Conservation (phyloP, 2,329 filamentous ascomycete species). For the Fusarium oxysporum region DNA sequence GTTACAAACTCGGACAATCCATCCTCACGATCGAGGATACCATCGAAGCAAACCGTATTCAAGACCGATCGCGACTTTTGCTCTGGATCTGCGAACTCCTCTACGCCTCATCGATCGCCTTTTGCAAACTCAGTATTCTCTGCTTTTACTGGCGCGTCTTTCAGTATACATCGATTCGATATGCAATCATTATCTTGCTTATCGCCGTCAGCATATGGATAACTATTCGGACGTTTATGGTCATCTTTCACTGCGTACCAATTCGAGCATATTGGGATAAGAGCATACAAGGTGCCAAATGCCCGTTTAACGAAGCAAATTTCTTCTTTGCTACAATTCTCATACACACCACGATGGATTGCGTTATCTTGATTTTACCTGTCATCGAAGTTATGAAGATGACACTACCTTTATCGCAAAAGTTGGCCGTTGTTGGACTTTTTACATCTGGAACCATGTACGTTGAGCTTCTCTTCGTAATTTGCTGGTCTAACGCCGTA, state of each 20-base stretch:
- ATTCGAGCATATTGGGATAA: conserved; percentile 50
- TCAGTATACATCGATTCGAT: conserved; percentile 41
- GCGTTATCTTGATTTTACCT: conserved; percentile 12
- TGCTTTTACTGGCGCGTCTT: conserved; percentile 49
- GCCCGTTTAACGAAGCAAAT: conserved; percentile 45
- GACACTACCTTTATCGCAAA: conserved; percentile 9
- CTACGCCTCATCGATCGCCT: conserved; percentile 45
- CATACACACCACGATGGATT: conserved; percentile 45
- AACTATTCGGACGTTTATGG: conserved; percentile 47
- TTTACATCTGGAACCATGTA: conserved; percentile 29
- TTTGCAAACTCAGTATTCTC: conserved; percentile 45
- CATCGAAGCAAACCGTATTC: neutral
- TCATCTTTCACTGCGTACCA: conserved; percentile 51
- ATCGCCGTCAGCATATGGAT: conserved; percentile 42
- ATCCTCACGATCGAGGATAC: neutral
- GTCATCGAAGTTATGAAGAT: conserved; percentile 34
- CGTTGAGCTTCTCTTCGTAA: accelerated
- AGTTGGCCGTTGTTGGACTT: conserved; percentile 16
- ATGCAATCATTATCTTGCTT: conserved; percentile 42
- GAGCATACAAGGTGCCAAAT: conserved; percentile 40
- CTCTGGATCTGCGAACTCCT: conserved; percentile 29
- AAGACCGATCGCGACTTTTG: conserved; percentile 24
- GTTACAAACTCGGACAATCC: conserved; percentile 27
- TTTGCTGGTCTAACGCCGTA: accelerated
- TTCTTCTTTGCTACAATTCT: conserved; percentile 51